Base-by-base conservation (phyloP, 2,329 filamentous ascomycete species). In the Fusarium sp. region DNA sequence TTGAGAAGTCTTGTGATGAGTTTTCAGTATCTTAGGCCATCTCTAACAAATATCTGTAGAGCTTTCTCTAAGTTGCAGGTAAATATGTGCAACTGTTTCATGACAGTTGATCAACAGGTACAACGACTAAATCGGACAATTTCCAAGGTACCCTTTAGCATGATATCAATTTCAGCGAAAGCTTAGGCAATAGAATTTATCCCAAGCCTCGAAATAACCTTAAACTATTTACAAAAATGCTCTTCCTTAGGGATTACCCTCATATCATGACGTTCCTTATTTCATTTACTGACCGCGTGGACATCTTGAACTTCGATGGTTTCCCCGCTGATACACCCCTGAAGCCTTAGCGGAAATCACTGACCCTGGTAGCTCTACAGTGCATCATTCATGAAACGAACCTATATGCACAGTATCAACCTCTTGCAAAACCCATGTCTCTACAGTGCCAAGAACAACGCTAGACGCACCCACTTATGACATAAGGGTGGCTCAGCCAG, bases 401-500 rank as follows among this genome's bases (percentile, higher is more conserved):
- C 30, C 6, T 30, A 47, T 25, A 50, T 68, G 64, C 68, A 72
- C 69, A 35, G 68, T 72, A 28, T 18, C 0, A 9, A 10, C 33
- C 37, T 12, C n/a, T 13, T 16, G 13, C 42, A 63, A 60, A 60
- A 47, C 49, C 44, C n/a, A 61, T 53, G 30, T 38, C 32, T 43
- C 32, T 65, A 77, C 75, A 77, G 75, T 77, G 72, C 35, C 35
- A 63, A 35, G 12, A 42, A 6, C 13, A 2, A 6, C 58, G 15
- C 40, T 30, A 53, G 40, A 46, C 70, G 37, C 71, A 70, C 72
- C 66, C 64, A 69, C 60, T 78, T 76, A 78, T 78, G 76, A 78
- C 76, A 78, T 78, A 78, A 77, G 76, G 76, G 76, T 78, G 76
- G 75, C 76, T 78, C 74, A 77, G 75, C 74, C 66, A 70, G 60